Base-by-base conservation (phyloP, 139 green algal genomes). In the Diplosphaera chodatii region DNA sequence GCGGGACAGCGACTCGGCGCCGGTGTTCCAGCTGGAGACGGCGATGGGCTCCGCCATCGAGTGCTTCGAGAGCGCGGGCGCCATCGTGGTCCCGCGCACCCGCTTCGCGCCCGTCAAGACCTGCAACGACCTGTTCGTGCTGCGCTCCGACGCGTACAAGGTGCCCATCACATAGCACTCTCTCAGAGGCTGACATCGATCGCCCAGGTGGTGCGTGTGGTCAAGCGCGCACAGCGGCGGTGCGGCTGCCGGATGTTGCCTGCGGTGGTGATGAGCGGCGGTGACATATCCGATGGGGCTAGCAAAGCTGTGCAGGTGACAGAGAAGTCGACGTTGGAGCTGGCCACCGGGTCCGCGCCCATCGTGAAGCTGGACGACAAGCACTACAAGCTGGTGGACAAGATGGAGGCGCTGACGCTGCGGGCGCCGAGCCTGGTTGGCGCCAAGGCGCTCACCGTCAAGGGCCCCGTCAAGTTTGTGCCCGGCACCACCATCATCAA, bases 41-140 rank as follows among this genome's bases (percentile, higher is more conserved):
- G 91, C 91, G 37, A 96, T 96, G 90, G 90, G 91, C 20, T 89
- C 83, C 15, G 92, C 92, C 75, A 95, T 97, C 67, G 91, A 96
- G 81, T 95, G 89, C 85, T 97, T 97, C 64, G 83, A 92, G 55
- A 77, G 77, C 41, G 83, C 92, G n/a, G 85, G 80, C 71, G 88
- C 91, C 0, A 84, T 97, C 29, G 88, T 95, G 63, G 92, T 97
- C 40, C 92, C 92, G 0, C 86, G 92, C 56, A 83, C 85, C 0
- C 89, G 92, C 40, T 97, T 97, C 67, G 89, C 92, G 10, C 92
- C 92, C n/a, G 92, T 97, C 48, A 97, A 97, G 85, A 97, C 92
- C 30, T 93, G 87, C 85, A 88, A 76, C 62, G 92, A 97, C 79
- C 83, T 97, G 6, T 94, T 97, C 71, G 84, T 83, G 40, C 87